phyloP scores from a whole-genome alignment of 2,329 filamentous ascomycete species.

The Aspergillus tamarii region DNA sequence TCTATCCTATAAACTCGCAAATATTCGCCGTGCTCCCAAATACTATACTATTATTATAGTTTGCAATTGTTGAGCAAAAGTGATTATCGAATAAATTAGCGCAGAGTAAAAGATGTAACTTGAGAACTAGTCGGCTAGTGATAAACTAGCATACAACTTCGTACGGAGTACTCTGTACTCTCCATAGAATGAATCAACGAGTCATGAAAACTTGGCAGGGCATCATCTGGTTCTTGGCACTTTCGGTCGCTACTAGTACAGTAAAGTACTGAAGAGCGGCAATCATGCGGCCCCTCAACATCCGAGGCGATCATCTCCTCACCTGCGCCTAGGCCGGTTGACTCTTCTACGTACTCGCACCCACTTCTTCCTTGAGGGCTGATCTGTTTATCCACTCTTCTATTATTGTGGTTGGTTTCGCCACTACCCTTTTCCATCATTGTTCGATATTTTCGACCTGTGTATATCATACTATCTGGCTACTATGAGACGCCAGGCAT shows the following conservation, averaged over 20 bases:
- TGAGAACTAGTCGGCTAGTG: background rate
- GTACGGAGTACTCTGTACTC: background rate
- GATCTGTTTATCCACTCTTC: slow-evolving; percentile 8
- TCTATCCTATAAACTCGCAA: background rate
- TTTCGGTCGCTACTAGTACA: background rate
- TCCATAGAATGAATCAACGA: background rate
- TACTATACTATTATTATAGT: background rate
- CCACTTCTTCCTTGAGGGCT: slow-evolving; percentile 3
- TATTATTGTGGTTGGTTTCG: slow-evolving; percentile 6
- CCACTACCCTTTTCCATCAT: slow-evolving; percentile 9
- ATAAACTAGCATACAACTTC: background rate
- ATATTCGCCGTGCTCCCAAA: background rate
- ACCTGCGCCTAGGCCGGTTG: slow-evolving; percentile 14
- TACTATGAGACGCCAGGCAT: slow-evolving; percentile 13
- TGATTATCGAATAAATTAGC: background rate
- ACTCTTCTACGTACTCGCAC: slow-evolving; percentile 18
- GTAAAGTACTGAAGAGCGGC: slow-evolving; percentile 5
- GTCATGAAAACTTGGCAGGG: background rate
- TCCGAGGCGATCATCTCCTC: slow-evolving; percentile 28
- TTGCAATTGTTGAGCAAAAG: background rate
- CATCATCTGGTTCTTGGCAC: background rate
- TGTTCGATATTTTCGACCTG: slow-evolving; percentile 4
- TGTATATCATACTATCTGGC: slow-evolving; percentile 7
- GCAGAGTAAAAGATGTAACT: background rate
- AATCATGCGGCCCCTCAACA: slow-evolving; percentile 25